A percentile compares a stretch with the other conserved stretches of the same genome.
Evolutionary conservation across 1,139 yeast species (phyloP).

Genomic region (Nakaseomyces sp.): DNA sequence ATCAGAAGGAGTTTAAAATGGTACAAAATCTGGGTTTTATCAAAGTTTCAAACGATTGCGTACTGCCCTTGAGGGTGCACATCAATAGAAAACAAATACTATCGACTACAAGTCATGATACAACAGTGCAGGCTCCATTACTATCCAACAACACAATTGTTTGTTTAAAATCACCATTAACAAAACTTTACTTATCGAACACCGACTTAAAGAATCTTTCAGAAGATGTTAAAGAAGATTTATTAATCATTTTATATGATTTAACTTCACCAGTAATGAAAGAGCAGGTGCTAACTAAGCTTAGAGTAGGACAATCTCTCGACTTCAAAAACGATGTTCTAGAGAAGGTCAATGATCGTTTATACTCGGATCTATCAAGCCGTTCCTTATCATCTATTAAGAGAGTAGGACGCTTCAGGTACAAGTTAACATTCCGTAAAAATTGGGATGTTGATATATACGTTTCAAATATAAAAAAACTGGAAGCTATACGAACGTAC

Average conservation of each 20-base stretch:
- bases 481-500: constrained; percentile 21
- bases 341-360: constrained; percentile 10
- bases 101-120: constrained; percentile 10
- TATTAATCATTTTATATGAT: constrained; percentile 25
- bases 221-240: constrained; percentile 23
- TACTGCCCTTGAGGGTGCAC: constrained; percentile 25
- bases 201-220: constrained; percentile 23
- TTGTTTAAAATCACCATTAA: constrained; percentile 25
- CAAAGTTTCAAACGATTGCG: constrained; percentile 16
- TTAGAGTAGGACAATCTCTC: constrained; percentile 22
- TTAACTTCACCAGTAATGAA: constrained; percentile 19
- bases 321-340: constrained; percentile 20
- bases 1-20: too few relatives aligned
- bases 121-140: constrained; percentile 28
- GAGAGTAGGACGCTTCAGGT: constrained; percentile 21
- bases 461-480: constrained; percentile 20
- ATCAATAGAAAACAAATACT: constrained; percentile 26
- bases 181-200: constrained; percentile 26
- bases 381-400: constrained; percentile 10
- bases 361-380: constrained; percentile 5
- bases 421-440: constrained; percentile 21
- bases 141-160: constrained; percentile 30
- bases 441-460: constrained; percentile 30
- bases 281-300: constrained; percentile 19
- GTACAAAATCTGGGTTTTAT: constrained; percentile 22